These are phyloP conservation scores for Copromyces sp. DNA, from an alignment of 495 filamentous ascomycete species.

Conservation along the genomic window DNA sequence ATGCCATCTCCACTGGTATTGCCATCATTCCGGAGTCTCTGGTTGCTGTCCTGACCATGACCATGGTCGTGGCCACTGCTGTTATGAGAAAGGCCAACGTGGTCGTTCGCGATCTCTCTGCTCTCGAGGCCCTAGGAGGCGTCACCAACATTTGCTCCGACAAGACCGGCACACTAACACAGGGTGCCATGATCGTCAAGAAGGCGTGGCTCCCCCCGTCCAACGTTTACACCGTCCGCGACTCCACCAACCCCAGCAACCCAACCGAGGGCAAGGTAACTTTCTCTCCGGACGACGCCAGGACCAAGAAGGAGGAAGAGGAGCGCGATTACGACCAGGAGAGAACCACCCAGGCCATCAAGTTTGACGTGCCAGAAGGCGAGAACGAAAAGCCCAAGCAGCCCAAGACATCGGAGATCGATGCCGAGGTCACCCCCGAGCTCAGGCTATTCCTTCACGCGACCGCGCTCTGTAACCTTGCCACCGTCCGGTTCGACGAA, in stretches of 20 bases:
- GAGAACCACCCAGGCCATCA: slow-evolving; percentile 42
- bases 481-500: slow-evolving; percentile 52
- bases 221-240: slow-evolving; percentile 45
- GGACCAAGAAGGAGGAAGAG: slow-evolving; percentile 18
- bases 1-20: slow-evolving; percentile 65
- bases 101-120: slow-evolving; percentile 64
- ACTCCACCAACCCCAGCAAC: slow-evolving; percentile 47
- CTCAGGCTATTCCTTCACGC: slow-evolving; percentile 57
- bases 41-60: slow-evolving; percentile 61
- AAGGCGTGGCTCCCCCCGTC: slow-evolving; percentile 68
- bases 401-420: slow-evolving; percentile 7
- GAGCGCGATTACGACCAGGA: slow-evolving; percentile 40
- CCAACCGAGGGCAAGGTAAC: slow-evolving; percentile 42
- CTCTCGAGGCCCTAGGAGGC: slow-evolving; percentile 73
- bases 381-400: slow-evolving; percentile 21
- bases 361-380: slow-evolving; percentile 42
- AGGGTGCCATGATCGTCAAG: slow-evolving; percentile 67
- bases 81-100: slow-evolving; percentile 69
- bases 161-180: slow-evolving; percentile 77
- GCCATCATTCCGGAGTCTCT: slow-evolving; percentile 64
- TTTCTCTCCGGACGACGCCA: slow-evolving; percentile 13
- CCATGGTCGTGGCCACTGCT: slow-evolving; percentile 68
- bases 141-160: slow-evolving; percentile 86
- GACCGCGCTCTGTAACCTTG: slow-evolving; percentile 70
- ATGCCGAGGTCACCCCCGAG: slow-evolving; percentile 33